Evolutionary conservation across 2,329 filamentous ascomycete species (phyloP).

Genomic region (Raffaelea deltoideospora): DNA sequence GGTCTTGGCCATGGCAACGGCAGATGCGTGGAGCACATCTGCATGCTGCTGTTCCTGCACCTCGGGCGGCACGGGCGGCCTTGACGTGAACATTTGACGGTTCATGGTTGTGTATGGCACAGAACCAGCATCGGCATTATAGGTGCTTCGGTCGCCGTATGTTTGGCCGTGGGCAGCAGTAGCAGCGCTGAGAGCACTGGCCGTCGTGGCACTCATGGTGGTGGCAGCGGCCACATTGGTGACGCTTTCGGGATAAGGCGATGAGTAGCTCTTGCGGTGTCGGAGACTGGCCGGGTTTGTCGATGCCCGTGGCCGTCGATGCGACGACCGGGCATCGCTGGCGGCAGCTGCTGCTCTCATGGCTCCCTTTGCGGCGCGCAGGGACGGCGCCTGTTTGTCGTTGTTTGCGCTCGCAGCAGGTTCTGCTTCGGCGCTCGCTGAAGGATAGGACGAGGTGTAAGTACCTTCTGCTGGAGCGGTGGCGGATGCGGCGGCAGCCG

Average conservation of each 20-base stretch:
- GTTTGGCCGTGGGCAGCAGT: constrained; percentile 43
- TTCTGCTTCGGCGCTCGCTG: neutral
- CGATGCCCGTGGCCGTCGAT: constrained; percentile 23
- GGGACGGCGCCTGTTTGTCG: constrained; percentile 44
- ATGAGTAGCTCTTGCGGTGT: constrained; percentile 15
- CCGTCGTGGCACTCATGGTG: constrained; percentile 32
- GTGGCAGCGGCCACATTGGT: constrained; percentile 37
- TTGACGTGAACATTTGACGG: constrained; percentile 62
- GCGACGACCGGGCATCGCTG: no score
- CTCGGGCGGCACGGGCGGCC: constrained; percentile 57
- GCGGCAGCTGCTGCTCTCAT: constrained; percentile 31
- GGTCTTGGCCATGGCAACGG: constrained; percentile 75
- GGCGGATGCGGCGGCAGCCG: neutral
- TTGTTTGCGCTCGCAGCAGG: constrained; percentile 11
- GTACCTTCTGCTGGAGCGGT: neutral
- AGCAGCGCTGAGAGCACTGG: constrained; percentile 46
- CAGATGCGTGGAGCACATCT: constrained; percentile 64
- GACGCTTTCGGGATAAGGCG: constrained; percentile 2
- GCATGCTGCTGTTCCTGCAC: constrained; percentile 58
- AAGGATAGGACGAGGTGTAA: neutral
- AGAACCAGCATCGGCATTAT: constrained; percentile 41
- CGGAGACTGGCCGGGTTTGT: constrained; percentile 37
- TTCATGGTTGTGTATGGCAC: constrained; percentile 52
- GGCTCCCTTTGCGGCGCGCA: constrained; percentile 65
- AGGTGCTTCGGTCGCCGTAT: constrained; percentile 19